Percentiles rank a stretch among this genome's conserved stretches.
Evolutionary conservation across 1,139 yeast species (phyloP).

Genomic region (Suhomyces kunorum): DNA sequence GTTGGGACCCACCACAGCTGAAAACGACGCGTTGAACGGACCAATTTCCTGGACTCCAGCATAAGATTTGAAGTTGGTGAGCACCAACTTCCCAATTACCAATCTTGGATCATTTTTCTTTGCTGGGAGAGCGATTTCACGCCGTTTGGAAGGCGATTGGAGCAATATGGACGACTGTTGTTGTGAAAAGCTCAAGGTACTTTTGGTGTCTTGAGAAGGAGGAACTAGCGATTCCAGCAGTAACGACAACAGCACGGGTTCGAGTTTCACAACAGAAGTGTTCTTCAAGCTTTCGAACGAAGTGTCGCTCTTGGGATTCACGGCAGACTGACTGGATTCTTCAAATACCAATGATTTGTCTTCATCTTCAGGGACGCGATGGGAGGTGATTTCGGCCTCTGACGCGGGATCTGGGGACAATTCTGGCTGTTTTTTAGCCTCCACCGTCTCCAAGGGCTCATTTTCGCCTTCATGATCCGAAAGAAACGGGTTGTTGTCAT

Average conservation of each 20-base stretch:
- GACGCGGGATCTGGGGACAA: neutral
- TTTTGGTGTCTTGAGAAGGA: slow-evolving; percentile 8
- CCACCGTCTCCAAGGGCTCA: neutral
- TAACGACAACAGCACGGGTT: slow-evolving; percentile 4
- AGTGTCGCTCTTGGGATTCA: slow-evolving; percentile 11
- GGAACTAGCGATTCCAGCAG: slow-evolving; percentile 2
- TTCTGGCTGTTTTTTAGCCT: neutral
- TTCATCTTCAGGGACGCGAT: slow-evolving; percentile 6
- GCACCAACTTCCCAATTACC: slow-evolving; percentile 70
- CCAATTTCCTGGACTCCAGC: slow-evolving; percentile 96
- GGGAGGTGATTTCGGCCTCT: neutral
- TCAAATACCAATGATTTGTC: slow-evolving; percentile 13
- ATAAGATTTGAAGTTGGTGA: slow-evolving; percentile 90
- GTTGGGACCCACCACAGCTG: slow-evolving; percentile 99
- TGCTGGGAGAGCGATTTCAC: slow-evolving; percentile 21
- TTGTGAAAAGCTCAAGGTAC: slow-evolving; percentile 30
- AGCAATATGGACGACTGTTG: slow-evolving; percentile 30
- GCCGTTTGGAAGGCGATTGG: slow-evolving; percentile 33
- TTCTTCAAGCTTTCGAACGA: slow-evolving; percentile 15
- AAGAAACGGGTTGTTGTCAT: slow-evolving; percentile 6
- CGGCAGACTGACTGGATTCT: slow-evolving; percentile 6
- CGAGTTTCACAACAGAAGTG: slow-evolving; percentile 4
- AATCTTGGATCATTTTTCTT: slow-evolving; percentile 52
- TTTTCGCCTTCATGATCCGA: slow-evolving; percentile 1
- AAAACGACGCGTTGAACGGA: slow-evolving; percentile 89